Percentiles rank a stretch among this genome's conserved stretches.
phyloP scores from a whole-genome alignment of 139 green algal genomes.

The Chlamydomonas asymmetrica region DNA sequence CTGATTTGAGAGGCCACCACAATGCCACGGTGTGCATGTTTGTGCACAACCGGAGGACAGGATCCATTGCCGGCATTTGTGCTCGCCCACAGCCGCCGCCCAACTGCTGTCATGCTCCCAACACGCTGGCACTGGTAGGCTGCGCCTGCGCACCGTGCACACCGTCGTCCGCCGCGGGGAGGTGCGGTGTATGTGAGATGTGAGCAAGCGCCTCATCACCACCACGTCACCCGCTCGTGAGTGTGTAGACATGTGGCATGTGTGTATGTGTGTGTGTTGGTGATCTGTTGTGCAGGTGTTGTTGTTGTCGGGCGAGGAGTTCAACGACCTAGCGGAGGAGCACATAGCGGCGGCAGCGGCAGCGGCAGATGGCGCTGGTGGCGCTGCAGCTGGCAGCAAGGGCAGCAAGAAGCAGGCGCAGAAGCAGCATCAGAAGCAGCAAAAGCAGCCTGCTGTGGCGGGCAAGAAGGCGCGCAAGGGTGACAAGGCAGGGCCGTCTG shows the following conservation, averaged over 20 bases:
- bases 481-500: background rate
- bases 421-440: background rate
- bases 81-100: no score
- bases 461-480: background rate
- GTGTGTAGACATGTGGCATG: no score
- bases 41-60: background rate
- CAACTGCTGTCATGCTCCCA: no score
- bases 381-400: background rate
- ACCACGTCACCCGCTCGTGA: no score
- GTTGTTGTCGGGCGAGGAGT: constrained; percentile 44
- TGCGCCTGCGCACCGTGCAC: no score
- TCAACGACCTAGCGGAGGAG: constrained; percentile 36
- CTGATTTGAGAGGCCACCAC: background rate
- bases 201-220: no score
- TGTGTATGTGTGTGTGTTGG: no score
- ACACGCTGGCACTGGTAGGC: no score
- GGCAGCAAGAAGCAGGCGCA: background rate
- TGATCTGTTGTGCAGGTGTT: no score
- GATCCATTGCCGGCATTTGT: background rate
- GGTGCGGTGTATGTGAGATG: no score
- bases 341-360: constrained; percentile 4
- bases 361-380: background rate
- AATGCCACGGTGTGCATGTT: background rate
- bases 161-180: no score
- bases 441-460: background rate